Evolutionary conservation across 257 asterid species (phyloP).

Genomic region (Solanum sitiens): DNA sequence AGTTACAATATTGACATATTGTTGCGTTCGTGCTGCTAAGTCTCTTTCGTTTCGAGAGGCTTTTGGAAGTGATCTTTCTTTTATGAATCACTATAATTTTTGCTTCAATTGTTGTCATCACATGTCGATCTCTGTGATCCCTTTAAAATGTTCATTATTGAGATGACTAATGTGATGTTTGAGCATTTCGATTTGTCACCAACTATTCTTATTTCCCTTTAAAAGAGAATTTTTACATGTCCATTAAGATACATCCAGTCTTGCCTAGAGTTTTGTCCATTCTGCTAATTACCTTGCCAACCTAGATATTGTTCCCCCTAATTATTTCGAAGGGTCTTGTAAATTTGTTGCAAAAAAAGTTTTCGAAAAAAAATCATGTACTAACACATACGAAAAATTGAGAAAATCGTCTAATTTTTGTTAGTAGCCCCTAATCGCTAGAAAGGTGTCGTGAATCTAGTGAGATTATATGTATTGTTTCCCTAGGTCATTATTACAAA

Average conservation of each 20-base stretch:
- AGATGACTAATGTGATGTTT: no score
- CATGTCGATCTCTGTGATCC: no score
- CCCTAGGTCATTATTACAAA: not conserved
- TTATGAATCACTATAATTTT: not conserved
- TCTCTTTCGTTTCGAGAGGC: not conserved
- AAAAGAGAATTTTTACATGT: no score
- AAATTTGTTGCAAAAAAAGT: not conserved
- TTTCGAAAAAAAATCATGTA: no score
- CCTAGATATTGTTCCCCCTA: not conserved
- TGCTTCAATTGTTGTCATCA: no score
- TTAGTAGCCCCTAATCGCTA: not conserved
- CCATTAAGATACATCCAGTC: no score
- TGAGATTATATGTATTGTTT: not conserved
- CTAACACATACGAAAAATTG: not conserved
- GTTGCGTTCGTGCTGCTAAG: not conserved
- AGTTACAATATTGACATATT: not conserved
- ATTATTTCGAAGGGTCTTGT: not conserved
- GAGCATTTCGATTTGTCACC: no score
- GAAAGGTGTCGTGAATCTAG: not conserved
- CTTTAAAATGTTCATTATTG: no score
- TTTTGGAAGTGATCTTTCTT: not conserved
- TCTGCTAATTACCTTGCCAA: no score
- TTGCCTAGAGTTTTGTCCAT: no score
- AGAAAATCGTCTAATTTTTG: no score
- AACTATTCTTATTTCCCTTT: no score